Base-by-base conservation (phyloP, 2,329 filamentous ascomycete species). In the Cladosporium velox region DNA sequence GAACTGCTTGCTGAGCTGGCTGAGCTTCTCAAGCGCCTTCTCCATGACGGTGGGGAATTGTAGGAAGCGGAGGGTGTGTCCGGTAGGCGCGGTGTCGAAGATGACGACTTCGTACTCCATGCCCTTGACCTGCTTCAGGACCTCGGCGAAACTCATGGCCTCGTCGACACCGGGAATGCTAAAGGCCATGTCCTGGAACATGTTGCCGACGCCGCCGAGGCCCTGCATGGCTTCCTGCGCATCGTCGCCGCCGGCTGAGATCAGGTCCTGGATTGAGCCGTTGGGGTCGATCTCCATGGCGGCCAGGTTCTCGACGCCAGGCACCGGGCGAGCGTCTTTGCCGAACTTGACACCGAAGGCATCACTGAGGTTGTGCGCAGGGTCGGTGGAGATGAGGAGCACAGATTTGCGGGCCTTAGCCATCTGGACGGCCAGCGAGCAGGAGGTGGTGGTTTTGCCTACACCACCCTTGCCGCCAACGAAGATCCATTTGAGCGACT, bases 201-300 rank as follows among this genome's bases (percentile, higher is more conserved):
- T 97, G 72, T 90, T 91, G 30, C 94, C 93, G 82, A 97, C 88
- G 3, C 87, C 88, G 18, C 84, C 82, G 68, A 89, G 74, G 11
- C 89, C 90, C 60, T 85, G 86, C 82, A 91, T 88, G 49, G 88
- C 88, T 70, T 93, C 91, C 71, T 88, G 84, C 2, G 84, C 86
- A 30, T 85, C 87, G 59, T 91, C 91, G 21, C 92, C 92, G 52
- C 87, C 89, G 76, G 90, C 90, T 11, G 91, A 91, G 69, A 99
- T 83, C 65, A 99, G 82, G 78, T 99, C 95, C 81, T 97, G 95
- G 79, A 99, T 97, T 76, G 92, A 97, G 58, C 94, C 95, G 77
- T 97, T 98, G 63, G 95, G 95, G 76, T 99, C 95, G 74, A 99
- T 98, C 81, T 99, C 95, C 95, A 99, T 99, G 69, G 95, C 95